phyloP scores from a whole-genome alignment of 2,329 filamentous ascomycete species.

The Bipolaris cookei region DNA sequence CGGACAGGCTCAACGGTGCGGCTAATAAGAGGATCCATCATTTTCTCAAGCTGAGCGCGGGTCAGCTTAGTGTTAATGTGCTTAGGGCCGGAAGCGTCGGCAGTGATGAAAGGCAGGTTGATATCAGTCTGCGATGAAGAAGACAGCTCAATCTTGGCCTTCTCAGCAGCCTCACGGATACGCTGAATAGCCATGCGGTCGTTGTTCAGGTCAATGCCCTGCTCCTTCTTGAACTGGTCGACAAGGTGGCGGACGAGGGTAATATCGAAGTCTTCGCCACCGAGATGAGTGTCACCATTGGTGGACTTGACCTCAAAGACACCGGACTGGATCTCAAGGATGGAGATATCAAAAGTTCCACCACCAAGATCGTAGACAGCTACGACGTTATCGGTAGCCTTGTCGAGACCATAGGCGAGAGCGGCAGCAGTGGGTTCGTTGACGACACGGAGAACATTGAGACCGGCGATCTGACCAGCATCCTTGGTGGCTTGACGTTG shows the following conservation, averaged over 20 bases:
- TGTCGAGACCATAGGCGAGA: constrained; percentile 94
- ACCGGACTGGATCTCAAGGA: constrained; percentile 95
- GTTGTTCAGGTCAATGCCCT: constrained; percentile 83
- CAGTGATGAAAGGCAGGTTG: constrained; percentile 98
- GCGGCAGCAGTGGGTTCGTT: constrained; percentile 98
- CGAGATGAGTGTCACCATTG: constrained; percentile 97
- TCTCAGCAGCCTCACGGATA: constrained; percentile 98
- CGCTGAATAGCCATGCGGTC: constrained; percentile 99
- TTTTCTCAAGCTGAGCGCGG: constrained; percentile 87
- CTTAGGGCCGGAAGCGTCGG: constrained; percentile 92
- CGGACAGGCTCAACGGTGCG: constrained; percentile 90
- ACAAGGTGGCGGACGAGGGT: constrained; percentile 91
- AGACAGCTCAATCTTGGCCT: constrained; percentile 98
- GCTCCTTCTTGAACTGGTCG: constrained; percentile 95
- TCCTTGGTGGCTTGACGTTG: constrained; percentile 99
- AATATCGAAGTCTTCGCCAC: constrained; percentile 98
- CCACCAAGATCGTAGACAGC: constrained; percentile 98
- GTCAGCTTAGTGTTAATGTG: constrained; percentile 98
- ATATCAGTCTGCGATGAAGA: constrained; percentile 96
- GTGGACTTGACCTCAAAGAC: constrained; percentile 99
- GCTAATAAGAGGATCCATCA: constrained; percentile 87
- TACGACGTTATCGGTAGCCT: constrained; percentile 86
- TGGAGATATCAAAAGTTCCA: constrained; percentile 99
- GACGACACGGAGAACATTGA: constrained; percentile 96
- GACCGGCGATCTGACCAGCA: constrained; percentile 91